Percentiles rank a stretch among this genome's conserved stretches.
phyloP scores from a whole-genome alignment of 73 alveolate genomes.

The Paramecium biaurelia region DNA sequence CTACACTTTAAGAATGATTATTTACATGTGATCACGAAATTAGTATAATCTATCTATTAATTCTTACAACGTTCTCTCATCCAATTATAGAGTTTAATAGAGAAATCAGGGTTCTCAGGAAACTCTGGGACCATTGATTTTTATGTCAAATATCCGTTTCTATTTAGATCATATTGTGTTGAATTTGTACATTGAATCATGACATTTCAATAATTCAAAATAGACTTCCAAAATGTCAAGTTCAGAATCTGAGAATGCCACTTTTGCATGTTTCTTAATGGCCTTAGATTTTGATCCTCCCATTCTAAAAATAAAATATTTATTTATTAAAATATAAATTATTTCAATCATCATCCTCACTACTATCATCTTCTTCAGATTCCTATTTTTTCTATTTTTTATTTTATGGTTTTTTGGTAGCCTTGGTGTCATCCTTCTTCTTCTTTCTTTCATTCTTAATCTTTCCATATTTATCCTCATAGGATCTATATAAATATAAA shows the following conservation, averaged over 20 bases:
- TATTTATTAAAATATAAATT: neutral
- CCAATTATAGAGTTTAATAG: conserved; percentile 44
- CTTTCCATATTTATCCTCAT: conserved; percentile 40
- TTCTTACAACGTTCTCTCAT: conserved; percentile 27
- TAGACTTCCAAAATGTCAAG: neutral
- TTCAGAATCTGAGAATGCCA: conserved; percentile 22
- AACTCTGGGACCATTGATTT: conserved; percentile 18
- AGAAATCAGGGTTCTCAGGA: conserved; percentile 38
- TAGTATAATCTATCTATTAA: conserved; percentile 2
- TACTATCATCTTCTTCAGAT: neutral
- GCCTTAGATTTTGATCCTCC: conserved; percentile 45
- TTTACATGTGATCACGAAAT: conserved; percentile 7
- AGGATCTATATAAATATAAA: neutral
- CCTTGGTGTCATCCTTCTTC: neutral
- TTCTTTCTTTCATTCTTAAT: conserved; percentile 36
- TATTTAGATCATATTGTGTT: neutral
- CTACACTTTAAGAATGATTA: neutral
- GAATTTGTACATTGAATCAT: neutral
- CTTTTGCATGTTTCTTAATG: conserved; percentile 22
- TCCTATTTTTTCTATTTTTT: neutral
- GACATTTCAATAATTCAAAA: neutral
- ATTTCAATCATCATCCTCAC: conserved; percentile 34
- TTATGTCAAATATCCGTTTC: conserved; percentile 33
- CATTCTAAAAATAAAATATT: neutral
- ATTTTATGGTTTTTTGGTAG: neutral